Base-by-base conservation (phyloP, 2,329 filamentous ascomycete species). In the Cordyceps cicadae region DNA sequence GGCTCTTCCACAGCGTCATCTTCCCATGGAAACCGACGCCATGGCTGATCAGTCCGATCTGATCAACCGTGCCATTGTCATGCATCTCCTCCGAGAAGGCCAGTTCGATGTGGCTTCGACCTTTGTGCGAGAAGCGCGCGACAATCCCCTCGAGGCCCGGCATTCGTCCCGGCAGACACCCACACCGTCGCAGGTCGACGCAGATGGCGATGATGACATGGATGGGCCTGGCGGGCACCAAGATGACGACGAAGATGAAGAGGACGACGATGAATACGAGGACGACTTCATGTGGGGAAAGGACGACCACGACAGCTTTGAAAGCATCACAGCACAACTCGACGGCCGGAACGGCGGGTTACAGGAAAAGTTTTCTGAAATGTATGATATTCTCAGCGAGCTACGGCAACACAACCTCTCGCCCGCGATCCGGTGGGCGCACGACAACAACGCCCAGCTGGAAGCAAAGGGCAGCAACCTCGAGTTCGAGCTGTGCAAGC, bases 71-170 rank as follows among this genome's bases (percentile, higher is more conserved):
- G 93, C 94, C 7, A 95, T 99, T 67, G 90, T 90, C 11, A 97
- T 97, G 92, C 94, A 99, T 70, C 82, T 99, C 24, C 82, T 99
- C 45, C 89, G 94, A 46, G 93, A 97, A 75, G 94, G 94, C 54
- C 89, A 96, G 70, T 99, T 99, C 73, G 82, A 81, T 24, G 92
- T 96, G 2, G 93, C 93, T 14, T 86, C 87, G 17, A 91, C 87
- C 1, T 97, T 99, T 67, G 84, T 96, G 54, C 77, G 82, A 15
- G 94, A 97, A 77, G 84, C 78, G 17, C 74, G 77, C 62, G 72
- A 77, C 49, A 70, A 75, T n/a, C 69, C 70, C 34, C 45, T 51
- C 64, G 45, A 49, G 24, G 15, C 52, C 12, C 50, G 50, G 15
- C 34, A 56, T 21, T 41, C 14, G 11, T 26, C 21, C 5, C 49